These are phyloP conservation scores for Termitomyces sp. DNA, from an alignment of 768 basidiomycete species.

Conservation along the genomic window DNA sequence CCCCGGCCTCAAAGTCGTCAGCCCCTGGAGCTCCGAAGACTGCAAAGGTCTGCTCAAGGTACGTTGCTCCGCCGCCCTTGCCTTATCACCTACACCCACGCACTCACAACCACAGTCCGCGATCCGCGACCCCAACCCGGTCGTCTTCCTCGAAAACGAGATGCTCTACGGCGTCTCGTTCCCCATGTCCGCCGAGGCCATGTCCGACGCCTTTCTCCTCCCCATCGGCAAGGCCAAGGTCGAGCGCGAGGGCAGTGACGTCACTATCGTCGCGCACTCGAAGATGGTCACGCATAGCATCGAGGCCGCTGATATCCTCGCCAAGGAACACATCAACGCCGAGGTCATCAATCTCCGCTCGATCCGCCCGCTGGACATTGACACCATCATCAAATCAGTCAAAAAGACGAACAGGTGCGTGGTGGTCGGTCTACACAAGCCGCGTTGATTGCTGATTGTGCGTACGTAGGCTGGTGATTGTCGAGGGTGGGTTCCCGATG, in stretches of 20 bases:
- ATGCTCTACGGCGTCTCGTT: constrained; percentile 97
- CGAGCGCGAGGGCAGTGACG: constrained; percentile 86
- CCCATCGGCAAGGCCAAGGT: constrained; percentile 98
- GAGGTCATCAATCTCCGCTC: constrained; percentile 97
- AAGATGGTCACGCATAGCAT: constrained; percentile 96
- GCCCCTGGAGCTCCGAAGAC: constrained; percentile 98
- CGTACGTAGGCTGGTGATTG: constrained; percentile 69
- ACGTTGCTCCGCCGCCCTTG: no score
- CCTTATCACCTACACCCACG: not conserved
- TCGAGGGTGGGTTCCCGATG: constrained; percentile 97
- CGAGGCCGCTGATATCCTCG: constrained; percentile 89
- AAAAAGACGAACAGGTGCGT: constrained; percentile 96
- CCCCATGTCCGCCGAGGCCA: constrained; percentile 92
- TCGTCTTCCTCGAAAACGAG: constrained; percentile 99
- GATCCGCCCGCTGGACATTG: constrained; percentile 96
- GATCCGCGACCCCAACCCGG: constrained; percentile 97
- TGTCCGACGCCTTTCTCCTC: constrained; percentile 92
- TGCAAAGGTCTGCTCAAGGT: constrained; percentile 98
- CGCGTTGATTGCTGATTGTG: not conserved
- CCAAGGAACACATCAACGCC: constrained; percentile 95
- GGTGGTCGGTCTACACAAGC: not conserved
- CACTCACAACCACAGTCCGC: constrained; percentile 53
- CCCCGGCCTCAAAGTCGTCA: constrained; percentile 96
- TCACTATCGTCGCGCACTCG: constrained; percentile 96
- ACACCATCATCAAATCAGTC: constrained; percentile 93